phyloP scores from a whole-genome alignment of 768 basidiomycete species.

The Basidioascus undulatus region DNA sequence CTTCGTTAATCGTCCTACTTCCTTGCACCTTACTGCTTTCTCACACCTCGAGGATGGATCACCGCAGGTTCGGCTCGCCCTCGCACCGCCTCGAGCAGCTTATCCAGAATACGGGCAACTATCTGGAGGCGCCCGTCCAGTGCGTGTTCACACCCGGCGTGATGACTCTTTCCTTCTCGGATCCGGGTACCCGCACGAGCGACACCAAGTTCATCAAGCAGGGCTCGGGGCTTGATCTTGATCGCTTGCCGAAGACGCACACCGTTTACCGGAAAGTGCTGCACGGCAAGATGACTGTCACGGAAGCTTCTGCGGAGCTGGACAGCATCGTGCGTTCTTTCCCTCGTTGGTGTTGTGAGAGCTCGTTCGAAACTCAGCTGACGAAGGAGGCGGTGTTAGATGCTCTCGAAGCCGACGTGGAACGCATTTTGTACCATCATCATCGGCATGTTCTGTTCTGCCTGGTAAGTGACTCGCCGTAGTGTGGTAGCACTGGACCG shows the following conservation, averaged over 20 bases:
- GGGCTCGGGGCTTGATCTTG: constrained; percentile 51
- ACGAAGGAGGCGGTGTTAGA: no score
- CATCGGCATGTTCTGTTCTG: constrained; percentile 53
- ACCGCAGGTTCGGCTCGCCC: constrained; percentile 22
- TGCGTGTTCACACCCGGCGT: constrained; percentile 20
- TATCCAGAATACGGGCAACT: constrained; percentile 23
- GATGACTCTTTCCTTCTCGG: constrained; percentile 61
- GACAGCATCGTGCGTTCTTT: no score
- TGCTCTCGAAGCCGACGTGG: no score
- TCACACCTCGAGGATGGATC: not conserved
- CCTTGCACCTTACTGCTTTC: no score
- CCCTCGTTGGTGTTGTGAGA: no score
- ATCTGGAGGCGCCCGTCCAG: not conserved
- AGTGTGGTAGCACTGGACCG: no score
- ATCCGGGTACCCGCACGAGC: constrained; percentile 50
- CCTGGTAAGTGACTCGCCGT: no score
- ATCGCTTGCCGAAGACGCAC: constrained; percentile 47
- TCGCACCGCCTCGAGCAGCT: constrained; percentile 27
- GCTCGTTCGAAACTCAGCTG: no score
- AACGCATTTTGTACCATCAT: no score
- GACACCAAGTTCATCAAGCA: constrained; percentile 59
- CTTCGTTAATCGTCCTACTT: no score
- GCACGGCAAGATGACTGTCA: constrained; percentile 54
- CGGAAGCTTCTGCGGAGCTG: constrained; percentile 43
- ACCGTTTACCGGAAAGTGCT: constrained; percentile 55